phyloP scores from a whole-genome alignment of 768 basidiomycete species.

The Steccherinum ochraceum region DNA sequence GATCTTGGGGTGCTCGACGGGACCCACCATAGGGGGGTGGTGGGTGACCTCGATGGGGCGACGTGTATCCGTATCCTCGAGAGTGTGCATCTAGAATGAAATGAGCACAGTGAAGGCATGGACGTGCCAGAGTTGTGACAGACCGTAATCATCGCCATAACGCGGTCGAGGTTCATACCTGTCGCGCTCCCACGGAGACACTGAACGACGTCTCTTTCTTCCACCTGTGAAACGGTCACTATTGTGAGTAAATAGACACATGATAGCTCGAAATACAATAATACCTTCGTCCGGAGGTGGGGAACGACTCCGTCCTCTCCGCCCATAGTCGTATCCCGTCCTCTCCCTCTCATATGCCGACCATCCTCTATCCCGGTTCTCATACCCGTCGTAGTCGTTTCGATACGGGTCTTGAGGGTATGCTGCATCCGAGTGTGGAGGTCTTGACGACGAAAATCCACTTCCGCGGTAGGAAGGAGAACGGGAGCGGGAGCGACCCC shows the following conservation, averaged over 20 bases:
- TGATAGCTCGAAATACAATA: not conserved
- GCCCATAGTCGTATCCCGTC: slow-evolving; percentile 56
- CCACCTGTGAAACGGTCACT: too few species aligned
- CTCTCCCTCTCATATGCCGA: slow-evolving; percentile 65
- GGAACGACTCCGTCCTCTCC: slow-evolving; percentile 74
- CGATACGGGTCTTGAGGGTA: slow-evolving; percentile 57
- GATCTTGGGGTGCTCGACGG: slow-evolving; percentile 66
- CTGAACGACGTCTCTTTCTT: slow-evolving; percentile 75
- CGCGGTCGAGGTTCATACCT: slow-evolving; percentile 79
- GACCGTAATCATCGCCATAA: slow-evolving; percentile 80
- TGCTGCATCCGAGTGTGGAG: slow-evolving; percentile 47
- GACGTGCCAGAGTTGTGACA: slow-evolving; percentile 16
- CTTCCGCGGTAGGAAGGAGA: slow-evolving; percentile 56
- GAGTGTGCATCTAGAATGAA: slow-evolving; percentile 52
- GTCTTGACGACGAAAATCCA: slow-evolving; percentile 41
- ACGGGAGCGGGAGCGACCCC: slow-evolving; percentile 79
- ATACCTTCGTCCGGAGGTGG: slow-evolving; percentile 65
- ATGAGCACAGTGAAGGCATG: too few species aligned
- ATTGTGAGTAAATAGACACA: slow-evolving; percentile 6
- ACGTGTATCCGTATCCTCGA: slow-evolving; percentile 57
- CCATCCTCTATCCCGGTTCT: slow-evolving; percentile 60
- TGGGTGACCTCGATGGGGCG: slow-evolving; percentile 52
- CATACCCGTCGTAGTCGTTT: slow-evolving; percentile 63
- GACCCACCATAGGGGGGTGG: slow-evolving; percentile 31
- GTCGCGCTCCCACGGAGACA: slow-evolving; percentile 77